These are phyloP conservation scores for Suhomyces chickasaworum DNA, from an alignment of 1,139 yeast species.

Conservation along the genomic window DNA sequence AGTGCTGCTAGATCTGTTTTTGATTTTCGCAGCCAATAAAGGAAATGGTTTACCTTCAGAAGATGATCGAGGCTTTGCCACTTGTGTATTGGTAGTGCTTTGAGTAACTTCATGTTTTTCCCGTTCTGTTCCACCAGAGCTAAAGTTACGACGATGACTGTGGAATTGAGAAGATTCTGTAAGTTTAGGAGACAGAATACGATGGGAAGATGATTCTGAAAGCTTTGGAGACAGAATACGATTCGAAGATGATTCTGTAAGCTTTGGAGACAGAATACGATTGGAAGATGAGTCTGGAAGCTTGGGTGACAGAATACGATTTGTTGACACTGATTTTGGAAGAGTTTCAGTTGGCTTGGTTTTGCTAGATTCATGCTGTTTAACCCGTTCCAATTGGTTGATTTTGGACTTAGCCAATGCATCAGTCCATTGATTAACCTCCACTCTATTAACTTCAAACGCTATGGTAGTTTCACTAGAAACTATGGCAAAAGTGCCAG, in stretches of 20 bases:
- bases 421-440: constrained; percentile 58
- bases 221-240: constrained; percentile 11
- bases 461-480: constrained; percentile 50
- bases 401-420: constrained; percentile 51
- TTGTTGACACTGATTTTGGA: neutral
- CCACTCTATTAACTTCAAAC: constrained; percentile 60
- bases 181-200: constrained; percentile 10
- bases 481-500: constrained; percentile 57
- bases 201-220: constrained; percentile 14
- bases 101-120: neutral
- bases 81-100: constrained; percentile 6
- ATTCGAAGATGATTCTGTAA: constrained; percentile 16
- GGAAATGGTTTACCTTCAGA: constrained; percentile 10
- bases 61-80: constrained; percentile 6
- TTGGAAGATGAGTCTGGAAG: constrained; percentile 16
- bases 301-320: constrained; percentile 7
- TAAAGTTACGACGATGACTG: constrained; percentile 4
- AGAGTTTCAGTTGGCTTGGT: neutral
- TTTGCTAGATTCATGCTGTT: constrained; percentile 13
- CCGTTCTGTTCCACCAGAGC: constrained; percentile 3
- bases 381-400: constrained; percentile 47
- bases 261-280: constrained; percentile 10
- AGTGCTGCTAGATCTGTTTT: constrained; percentile 15
- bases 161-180: constrained; percentile 11
- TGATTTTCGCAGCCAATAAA: constrained; percentile 18